Evolutionary conservation across 1,284 basidiomycete genomes (phyloP).

Genomic region (Puccinia polysora): DNA sequence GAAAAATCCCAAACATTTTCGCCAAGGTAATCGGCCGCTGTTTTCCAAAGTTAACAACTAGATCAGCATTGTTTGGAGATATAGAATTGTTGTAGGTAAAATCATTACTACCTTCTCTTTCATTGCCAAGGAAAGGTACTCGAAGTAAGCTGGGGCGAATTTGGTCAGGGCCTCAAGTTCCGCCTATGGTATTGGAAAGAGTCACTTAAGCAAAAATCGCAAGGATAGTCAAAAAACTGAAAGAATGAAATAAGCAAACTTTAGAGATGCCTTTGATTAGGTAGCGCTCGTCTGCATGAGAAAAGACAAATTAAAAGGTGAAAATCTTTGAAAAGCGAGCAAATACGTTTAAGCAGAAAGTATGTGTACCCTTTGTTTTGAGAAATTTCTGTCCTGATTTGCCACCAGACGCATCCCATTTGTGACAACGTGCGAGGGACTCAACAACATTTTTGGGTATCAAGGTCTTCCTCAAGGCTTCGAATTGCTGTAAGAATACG

Average conservation of each 20-base stretch:
- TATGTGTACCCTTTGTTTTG: slow-evolving; percentile 73
- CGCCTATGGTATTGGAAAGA: slow-evolving; percentile 10
- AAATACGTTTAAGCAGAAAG: too few relatives aligned
- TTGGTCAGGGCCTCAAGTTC: slow-evolving; percentile 94
- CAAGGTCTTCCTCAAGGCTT: slow-evolving; percentile 82
- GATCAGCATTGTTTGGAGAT: not conserved
- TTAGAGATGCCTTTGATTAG: slow-evolving; percentile 94
- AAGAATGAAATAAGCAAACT: slow-evolving; percentile 52
- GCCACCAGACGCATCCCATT: slow-evolving; percentile 92
- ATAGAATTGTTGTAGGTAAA: too few relatives aligned
- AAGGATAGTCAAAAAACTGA: not conserved
- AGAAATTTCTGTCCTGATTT: slow-evolving; percentile 95
- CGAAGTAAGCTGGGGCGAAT: slow-evolving; percentile 95
- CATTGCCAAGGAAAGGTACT: slow-evolving; percentile 70
- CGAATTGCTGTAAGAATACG: slow-evolving; percentile 74
- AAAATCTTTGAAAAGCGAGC: too few relatives aligned
- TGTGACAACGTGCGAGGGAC: slow-evolving; percentile 85
- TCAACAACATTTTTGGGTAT: slow-evolving; percentile 90
- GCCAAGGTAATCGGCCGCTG: slow-evolving; percentile 88
- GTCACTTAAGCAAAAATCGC: not conserved
- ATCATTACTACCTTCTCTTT: slow-evolving; percentile 33
- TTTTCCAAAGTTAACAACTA: slow-evolving; percentile 46
- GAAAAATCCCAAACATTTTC: slow-evolving; percentile 96
- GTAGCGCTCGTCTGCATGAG: slow-evolving; percentile 78
- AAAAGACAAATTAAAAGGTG: too few relatives aligned